Base-by-base conservation (phyloP, 176 grass and related monocot genomes). In the Ampelocalamus luodianensis region DNA sequence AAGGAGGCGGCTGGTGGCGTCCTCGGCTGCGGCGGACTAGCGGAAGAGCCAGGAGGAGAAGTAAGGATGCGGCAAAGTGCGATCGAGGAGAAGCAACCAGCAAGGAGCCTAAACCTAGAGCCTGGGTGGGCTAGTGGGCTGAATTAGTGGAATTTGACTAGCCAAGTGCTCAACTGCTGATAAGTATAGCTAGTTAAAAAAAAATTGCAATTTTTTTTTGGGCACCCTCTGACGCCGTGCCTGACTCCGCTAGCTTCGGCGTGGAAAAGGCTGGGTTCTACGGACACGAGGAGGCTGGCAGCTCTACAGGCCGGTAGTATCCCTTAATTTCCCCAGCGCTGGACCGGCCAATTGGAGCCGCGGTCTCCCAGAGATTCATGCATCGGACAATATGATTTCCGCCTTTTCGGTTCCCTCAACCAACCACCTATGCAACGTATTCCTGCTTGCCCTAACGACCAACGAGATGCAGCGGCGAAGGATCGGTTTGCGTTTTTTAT, bases 371-470 rank as follows among this genome's bases (percentile, higher is more conserved):
- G 27, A 69, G 71, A 50, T 82, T 24, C 60, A 75, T 46, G 78
- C 78, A 16, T 45, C 65, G 27, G 56, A 43, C 23, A 77, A 5
- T 17, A 76, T 58, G 50, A 51, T 32, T 78, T 22, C 40, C 10
- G n/a, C n/a, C n/a, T n/a, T n/a, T n/a, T n/a, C n/a, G 79, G 36
- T 49, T 87, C 85, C 38, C 62, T 58, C 72, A 51, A 70, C 53
- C 65, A 71, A 69, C 71, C 50, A 51, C 12, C 4, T 44, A 62
- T 44, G 6, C 38, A 26, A 10, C 23, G 13, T 17, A 18, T 63
- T 61, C 59, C 29, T 63, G 16, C 51, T 18, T 54, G 14, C 38
- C 8, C 22, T 62, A 78, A 62, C 55, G 4, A 16, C 58, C 10
- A 63, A 63, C 56, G 40, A 58, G 20, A 58, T 58, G 20, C 8